phyloP scores from a whole-genome alignment of 805 yeast genomes.

The Grigorovia humatica region DNA sequence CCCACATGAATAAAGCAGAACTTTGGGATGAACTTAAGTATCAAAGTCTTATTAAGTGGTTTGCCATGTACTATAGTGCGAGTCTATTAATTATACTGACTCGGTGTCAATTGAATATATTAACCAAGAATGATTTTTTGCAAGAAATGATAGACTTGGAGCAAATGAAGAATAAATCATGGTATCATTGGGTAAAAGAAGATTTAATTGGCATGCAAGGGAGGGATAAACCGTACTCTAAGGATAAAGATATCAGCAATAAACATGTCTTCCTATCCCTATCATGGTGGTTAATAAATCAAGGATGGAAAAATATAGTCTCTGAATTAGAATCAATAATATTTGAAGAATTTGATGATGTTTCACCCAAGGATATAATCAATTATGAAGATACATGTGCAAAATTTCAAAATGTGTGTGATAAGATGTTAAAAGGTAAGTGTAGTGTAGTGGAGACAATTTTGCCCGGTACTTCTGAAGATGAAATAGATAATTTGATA shows the following conservation, averaged over 20 bases:
- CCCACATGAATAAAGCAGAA: slow-evolving; percentile 42
- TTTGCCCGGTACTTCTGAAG: neutral
- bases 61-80: slow-evolving; percentile 59
- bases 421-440: neutral
- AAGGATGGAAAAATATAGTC: slow-evolving; percentile 63
- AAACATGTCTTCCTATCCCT: slow-evolving; percentile 79
- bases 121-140: slow-evolving; percentile 79
- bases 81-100: slow-evolving; percentile 68
- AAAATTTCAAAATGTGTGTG: slow-evolving; percentile 29
- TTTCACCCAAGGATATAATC: slow-evolving; percentile 67
- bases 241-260: slow-evolving; percentile 32
- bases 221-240: neutral
- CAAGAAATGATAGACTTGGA: neutral
- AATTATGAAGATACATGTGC: slow-evolving; percentile 44
- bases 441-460: neutral
- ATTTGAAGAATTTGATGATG: slow-evolving; percentile 44
- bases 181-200: neutral
- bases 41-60: slow-evolving; percentile 59
- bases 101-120: slow-evolving; percentile 74
- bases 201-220: neutral
- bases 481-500: neutral
- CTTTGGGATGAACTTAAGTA: slow-evolving; percentile 79
- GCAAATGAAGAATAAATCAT: neutral
- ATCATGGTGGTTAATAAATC: slow-evolving; percentile 89
- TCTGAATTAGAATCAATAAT: slow-evolving; percentile 48